These are phyloP conservation scores for Sicyos edulis DNA, from an alignment of 306 rosid species.

Conservation along the genomic window DNA sequence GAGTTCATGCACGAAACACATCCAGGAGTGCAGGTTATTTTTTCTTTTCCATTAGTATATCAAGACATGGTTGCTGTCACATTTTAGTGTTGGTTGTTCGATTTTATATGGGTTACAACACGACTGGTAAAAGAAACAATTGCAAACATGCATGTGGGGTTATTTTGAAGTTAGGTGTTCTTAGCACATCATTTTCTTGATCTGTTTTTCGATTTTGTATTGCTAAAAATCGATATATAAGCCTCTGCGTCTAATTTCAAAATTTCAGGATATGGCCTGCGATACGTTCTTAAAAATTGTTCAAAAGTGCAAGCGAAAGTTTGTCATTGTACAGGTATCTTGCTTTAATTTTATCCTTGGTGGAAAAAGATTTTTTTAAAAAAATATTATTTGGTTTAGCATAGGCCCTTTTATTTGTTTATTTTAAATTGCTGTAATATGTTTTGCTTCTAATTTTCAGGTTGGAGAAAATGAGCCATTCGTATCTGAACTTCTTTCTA, in stretches of 20 bases:
- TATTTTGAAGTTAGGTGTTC: background rate
- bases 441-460: constrained; percentile 35
- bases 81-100: background rate
- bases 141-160: constrained; percentile 3
- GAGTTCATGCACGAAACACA: constrained; percentile 99
- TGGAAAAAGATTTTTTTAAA: background rate
- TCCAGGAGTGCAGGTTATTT: constrained; percentile 95
- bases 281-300: constrained; percentile 94
- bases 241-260: background rate
- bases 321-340: constrained; percentile 79
- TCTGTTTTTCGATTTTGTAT: background rate
- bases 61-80: background rate
- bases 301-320: constrained; percentile 95
- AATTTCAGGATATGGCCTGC: constrained; percentile 93
- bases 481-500: constrained; percentile 86
- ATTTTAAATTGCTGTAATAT: background rate
- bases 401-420: background rate
- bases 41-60: constrained; percentile 3
- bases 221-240: background rate
- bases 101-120: background rate
- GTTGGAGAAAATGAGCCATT: constrained; percentile 95
- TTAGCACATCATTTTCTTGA: no score
- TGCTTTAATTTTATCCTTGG: background rate
- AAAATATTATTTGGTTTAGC: background rate
- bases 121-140: background rate